These are phyloP conservation scores for Penicillium argentinense DNA, from an alignment of 495 filamentous ascomycete genomes.

Conservation along the genomic window DNA sequence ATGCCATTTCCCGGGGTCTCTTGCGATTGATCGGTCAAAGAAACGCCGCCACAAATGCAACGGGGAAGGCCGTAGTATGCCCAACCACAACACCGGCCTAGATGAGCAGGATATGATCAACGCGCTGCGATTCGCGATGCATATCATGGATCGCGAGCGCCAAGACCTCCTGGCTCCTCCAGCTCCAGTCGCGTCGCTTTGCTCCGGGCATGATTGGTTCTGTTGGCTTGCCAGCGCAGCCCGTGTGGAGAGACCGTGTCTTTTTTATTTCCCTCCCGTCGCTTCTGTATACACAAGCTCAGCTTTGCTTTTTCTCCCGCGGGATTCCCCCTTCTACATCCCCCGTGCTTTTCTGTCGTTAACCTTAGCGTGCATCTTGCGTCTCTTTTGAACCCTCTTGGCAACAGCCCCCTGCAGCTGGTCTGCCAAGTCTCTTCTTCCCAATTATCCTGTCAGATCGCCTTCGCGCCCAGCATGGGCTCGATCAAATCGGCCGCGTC, in stretches of 20 bases:
- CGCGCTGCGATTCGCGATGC: background rate
- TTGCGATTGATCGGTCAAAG: no score
- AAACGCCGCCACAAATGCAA: no score
- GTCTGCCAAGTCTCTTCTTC: background rate
- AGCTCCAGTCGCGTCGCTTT: conserved; percentile 7
- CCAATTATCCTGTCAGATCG: background rate
- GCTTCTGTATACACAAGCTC: background rate
- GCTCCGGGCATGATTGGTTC: conserved; percentile 18
- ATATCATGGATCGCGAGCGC: conserved; percentile 9
- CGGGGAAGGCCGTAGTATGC: no score
- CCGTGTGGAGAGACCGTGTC: conserved; percentile 8
- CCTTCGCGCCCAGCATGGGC: conserved; percentile 12
- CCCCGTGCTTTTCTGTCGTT: background rate
- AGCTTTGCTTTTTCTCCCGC: background rate
- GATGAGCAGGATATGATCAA: no score
- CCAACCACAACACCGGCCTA: no score
- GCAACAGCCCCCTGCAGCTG: background rate
- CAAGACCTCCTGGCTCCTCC: conserved; percentile 21
- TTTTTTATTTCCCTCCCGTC: conserved; percentile 13
- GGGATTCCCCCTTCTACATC: no score
- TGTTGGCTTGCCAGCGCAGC: conserved; percentile 14
- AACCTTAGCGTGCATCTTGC: background rate
- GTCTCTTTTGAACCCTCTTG: background rate
- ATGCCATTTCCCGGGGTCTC: no score
- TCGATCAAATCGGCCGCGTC: conserved; percentile 17